Evolutionary conservation across 495 filamentous ascomycete genomes (phyloP).

Genomic region (Physcia stellaris): DNA sequence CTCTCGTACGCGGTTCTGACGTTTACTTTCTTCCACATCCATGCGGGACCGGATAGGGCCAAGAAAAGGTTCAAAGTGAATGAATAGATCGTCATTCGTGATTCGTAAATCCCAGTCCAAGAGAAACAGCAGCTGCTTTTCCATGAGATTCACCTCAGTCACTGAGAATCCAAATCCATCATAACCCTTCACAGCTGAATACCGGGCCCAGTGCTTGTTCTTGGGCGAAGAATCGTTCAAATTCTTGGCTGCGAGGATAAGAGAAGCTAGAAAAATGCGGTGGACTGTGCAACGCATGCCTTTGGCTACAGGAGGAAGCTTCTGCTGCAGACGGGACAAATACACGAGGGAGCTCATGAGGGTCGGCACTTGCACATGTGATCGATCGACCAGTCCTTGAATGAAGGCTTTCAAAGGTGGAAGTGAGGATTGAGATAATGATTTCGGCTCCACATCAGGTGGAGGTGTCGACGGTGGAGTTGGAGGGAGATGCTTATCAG

Average conservation of each 20-base stretch:
- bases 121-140: conserved; percentile 89
- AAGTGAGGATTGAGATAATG: conserved; percentile 33
- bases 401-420: conserved; percentile 86
- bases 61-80: conserved; percentile 78
- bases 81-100: conserved; percentile 69
- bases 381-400: conserved; percentile 72
- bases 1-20: conserved; percentile 11
- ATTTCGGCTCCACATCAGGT: conserved; percentile 32
- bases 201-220: conserved; percentile 99
- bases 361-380: conserved; percentile 92
- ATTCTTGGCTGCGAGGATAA: conserved; percentile 70
- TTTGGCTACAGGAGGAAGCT: conserved; percentile 87
- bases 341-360: conserved; percentile 95
- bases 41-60: conserved; percentile 55
- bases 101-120: conserved; percentile 88
- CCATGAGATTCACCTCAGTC: conserved; percentile 96
- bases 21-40: conserved; percentile 18
- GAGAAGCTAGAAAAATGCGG: conserved; percentile 67
- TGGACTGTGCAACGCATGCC: conserved; percentile 95
- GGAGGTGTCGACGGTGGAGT: conserved; percentile 57
- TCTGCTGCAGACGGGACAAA: conserved; percentile 65
- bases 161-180: conserved; percentile 82
- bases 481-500: conserved; percentile 44
- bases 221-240: conserved; percentile 87
- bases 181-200: conserved; percentile 62